Evolutionary conservation across 2,329 filamentous ascomycete species (phyloP), one percentile per base, ranked within the genome.

Genomic region (Trichoderma guizhouense): DNA sequence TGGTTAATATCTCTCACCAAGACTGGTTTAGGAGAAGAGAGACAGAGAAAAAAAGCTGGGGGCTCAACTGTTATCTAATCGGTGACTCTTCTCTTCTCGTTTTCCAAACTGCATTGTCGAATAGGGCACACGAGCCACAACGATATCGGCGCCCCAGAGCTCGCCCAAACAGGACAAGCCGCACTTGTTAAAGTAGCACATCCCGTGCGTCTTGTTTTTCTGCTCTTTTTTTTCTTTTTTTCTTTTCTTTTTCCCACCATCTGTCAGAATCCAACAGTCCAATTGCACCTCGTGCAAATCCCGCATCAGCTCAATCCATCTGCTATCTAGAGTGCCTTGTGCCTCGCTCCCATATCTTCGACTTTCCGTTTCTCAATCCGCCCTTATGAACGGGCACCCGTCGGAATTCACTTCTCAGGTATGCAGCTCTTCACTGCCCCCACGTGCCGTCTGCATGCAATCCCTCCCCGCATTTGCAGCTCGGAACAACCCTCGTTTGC

Each of bases 381-480:
- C 90, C 87, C 91, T 91, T 92, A 94, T 94, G 92, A 92, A 91
- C 91, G 91, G 91, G 87, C 91, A 91, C 88, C 87, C 89, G 85
- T 93, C 92, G 84, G 88, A 91, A 83, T 95, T 94, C 87, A 95
- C 92, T 86, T 95, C 92, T 85, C 92, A 95, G 90, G 92, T 93
- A 91, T 74, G 75, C 57, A 32, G 30, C 57, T 60, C 34, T 43
- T 43, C 39, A 36, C 34, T 43, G 39, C 15, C 39, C 66, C 26
- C 65, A 58, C 70, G 70, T 65, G 53, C 39, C 11, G 7, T 63
- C 36, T 36, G 21, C 39, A 39, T 24, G n/a, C 15, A n/a, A 26
- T 28, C 24, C 21, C 21, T 28, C 18, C 34, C 62, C 34, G 30
- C 39, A 28, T 60, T 32, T 26, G 65, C 32, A 47, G 53, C 18